Conservation (phyloP, 441 rosid genomes). For the Cnidoscolus chayamansa region DNA sequence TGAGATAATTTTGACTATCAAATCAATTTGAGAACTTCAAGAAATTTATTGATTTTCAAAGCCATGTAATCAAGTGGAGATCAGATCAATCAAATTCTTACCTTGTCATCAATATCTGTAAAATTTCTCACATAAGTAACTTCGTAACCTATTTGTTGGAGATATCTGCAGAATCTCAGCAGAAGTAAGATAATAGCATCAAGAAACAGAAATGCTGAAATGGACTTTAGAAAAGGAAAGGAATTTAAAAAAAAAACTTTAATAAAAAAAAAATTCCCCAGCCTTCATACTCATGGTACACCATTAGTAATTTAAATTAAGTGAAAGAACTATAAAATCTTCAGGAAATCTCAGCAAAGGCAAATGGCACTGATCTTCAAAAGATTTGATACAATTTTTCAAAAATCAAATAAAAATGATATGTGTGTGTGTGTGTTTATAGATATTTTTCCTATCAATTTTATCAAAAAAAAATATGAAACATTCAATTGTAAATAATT, state of each 20-base stretch:
- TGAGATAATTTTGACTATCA: no score
- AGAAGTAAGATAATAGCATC: no score
- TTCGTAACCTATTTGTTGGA: slow-evolving; percentile 46
- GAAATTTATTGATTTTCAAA: not conserved
- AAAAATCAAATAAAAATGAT: no score
- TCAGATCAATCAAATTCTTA: slow-evolving; percentile 18
- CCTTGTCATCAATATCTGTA: slow-evolving; percentile 82
- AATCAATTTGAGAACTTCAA: not conserved
- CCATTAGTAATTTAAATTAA: not conserved
- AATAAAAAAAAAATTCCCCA: not conserved
- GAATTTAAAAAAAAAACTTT: no score
- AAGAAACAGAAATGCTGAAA: no score
- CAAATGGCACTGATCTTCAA: not conserved
- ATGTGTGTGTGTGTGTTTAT: no score
- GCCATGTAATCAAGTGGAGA: not conserved
- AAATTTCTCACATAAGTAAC: slow-evolving; percentile 62
- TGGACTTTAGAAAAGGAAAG: no score
- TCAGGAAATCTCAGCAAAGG: not conserved
- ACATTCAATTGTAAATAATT: no score
- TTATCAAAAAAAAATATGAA: no score
- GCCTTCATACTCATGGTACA: not conserved
- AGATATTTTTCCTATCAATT: no score
- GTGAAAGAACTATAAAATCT: not conserved
- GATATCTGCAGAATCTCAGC: no score
- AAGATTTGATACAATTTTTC: no score